Evolutionary conservation across 75 land plant genomes (phyloP).

Genomic region (Cunninghamia lanceolata): DNA sequence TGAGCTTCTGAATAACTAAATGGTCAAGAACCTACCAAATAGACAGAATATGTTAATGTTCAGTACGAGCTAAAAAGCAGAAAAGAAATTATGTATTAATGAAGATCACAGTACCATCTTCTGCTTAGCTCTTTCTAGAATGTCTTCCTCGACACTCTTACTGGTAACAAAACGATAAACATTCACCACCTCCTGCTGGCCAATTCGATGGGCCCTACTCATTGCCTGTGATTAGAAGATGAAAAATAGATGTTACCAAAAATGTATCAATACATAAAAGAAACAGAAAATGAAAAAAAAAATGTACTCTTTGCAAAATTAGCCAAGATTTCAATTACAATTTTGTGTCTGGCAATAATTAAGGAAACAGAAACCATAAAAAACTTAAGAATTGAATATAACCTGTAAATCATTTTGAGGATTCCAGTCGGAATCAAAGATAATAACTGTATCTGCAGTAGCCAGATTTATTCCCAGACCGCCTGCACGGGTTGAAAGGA

Average conservation of each 20-base stretch:
- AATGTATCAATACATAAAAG: neutral
- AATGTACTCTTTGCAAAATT: neutral
- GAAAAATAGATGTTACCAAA: neutral
- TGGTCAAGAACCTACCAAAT: slow-evolving; percentile 90
- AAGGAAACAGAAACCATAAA: neutral
- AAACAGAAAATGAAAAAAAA: neutral
- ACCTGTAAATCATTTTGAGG: slow-evolving; percentile 99
- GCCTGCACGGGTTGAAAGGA: slow-evolving; percentile 98
- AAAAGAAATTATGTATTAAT: neutral
- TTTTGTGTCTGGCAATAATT: neutral
- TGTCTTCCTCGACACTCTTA: slow-evolving; percentile 98
- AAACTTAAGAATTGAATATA: slow-evolving; percentile 6
- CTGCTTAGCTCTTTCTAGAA: slow-evolving; percentile 97
- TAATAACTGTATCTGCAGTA: slow-evolving; percentile 98
- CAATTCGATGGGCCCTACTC: slow-evolving; percentile 99
- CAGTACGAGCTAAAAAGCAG: neutral
- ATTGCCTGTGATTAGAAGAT: slow-evolving; percentile 65
- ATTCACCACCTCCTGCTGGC: slow-evolving; percentile 97
- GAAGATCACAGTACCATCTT: slow-evolving; percentile 70
- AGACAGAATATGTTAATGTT: slow-evolving; percentile 1
- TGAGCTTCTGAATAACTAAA: slow-evolving; percentile 95
- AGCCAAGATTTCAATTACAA: neutral
- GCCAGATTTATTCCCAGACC: slow-evolving; percentile 98
- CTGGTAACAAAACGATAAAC: slow-evolving; percentile 99
- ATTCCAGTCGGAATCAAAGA: slow-evolving; percentile 99